These are phyloP conservation scores for Micractinium conductrix DNA, from an alignment of 139 green algal species.

Conservation along the genomic window DNA sequence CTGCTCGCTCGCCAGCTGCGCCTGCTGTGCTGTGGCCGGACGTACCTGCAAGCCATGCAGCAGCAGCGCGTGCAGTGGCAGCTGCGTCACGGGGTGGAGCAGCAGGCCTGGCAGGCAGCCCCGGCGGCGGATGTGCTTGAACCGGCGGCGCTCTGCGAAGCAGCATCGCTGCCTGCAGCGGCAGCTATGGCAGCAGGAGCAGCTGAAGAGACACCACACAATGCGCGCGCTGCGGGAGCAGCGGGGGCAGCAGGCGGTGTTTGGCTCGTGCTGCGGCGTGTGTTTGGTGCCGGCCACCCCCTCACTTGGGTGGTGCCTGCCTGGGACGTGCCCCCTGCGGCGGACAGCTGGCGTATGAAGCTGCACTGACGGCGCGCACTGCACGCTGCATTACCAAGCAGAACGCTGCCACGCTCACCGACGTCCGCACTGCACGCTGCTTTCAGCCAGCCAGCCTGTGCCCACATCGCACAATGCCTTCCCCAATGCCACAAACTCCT, in stretches of 20 bases:
- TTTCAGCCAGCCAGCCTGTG: too few species aligned
- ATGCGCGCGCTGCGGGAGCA: not conserved
- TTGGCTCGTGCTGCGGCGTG: not conserved
- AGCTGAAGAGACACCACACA: too few species aligned
- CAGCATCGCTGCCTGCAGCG: not conserved
- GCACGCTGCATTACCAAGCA: too few species aligned
- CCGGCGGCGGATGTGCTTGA: not conserved
- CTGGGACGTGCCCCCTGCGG: not conserved
- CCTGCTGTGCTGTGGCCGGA: slow-evolving; percentile 15
- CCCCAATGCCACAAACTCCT: too few species aligned
- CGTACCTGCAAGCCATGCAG: slow-evolving; percentile 2
- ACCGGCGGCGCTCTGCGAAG: not conserved
- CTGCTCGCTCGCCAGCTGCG: slow-evolving; percentile 9
- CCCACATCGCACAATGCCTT: too few species aligned
- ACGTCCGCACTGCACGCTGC: too few species aligned
- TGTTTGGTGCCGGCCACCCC: slow-evolving; percentile 30
- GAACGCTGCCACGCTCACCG: too few species aligned
- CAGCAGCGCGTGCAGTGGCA: not conserved
- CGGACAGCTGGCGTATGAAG: not conserved
- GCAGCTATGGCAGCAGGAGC: not conserved
- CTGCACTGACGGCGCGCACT: not conserved
- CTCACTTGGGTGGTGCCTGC: slow-evolving; percentile 24
- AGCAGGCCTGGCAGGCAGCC: not conserved
- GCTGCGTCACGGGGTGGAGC: not conserved
- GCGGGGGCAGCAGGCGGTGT: not conserved